Base-by-base conservation (phyloP, 495 filamentous ascomycete genomes). In the Aspergillus sclerotioniger region DNA sequence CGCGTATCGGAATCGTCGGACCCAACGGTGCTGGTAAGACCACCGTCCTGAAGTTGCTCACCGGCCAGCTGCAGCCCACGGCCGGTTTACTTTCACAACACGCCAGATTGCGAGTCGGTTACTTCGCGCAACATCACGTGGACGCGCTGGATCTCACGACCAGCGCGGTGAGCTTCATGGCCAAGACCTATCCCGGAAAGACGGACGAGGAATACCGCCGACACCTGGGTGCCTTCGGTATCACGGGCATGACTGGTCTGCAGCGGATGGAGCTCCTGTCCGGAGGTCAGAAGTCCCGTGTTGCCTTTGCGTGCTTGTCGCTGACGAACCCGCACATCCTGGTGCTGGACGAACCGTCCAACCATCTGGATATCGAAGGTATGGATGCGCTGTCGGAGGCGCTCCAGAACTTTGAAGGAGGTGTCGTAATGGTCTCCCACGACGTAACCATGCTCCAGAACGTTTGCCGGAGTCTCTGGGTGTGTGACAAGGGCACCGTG, bases 1-100 rank as follows among this genome's bases (percentile, higher is more conserved):
- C 94, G 3, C 89, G 94, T 37, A 98, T 98, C 65, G 94, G 95
- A 63, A 99, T 99, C 66, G 92, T 99, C 8, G 95, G 95, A 15
- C 95, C 95, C 61, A 99, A 99, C 80, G 93, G 94, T 72, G 93
- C 95, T 31, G 94, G 94, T 79, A 99, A 99, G 74, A 99, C 94
- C 2, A 99, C 94, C 0, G 87, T 97, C 13, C 78, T 99, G 58
- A 96, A 96, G 67, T 83, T 99, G 3, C 86, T 99, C 54, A 96
- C 94, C 62, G 90, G 90, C 57, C 88, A 91, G 65, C 82, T 99
- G 3, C 63, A 83, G 53, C 84, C 94, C 3, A 89, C 88, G 1
- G 81, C 82, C 35, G 94, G 94, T 57, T 67, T 90, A 43, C 94
- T 99, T 52, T 92, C 90, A 4, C 85, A 90, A 62, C 85, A 99